Evolutionary conservation across 495 filamentous ascomycete species (phyloP).

Genomic region (Lasiosphaeria ovina): DNA sequence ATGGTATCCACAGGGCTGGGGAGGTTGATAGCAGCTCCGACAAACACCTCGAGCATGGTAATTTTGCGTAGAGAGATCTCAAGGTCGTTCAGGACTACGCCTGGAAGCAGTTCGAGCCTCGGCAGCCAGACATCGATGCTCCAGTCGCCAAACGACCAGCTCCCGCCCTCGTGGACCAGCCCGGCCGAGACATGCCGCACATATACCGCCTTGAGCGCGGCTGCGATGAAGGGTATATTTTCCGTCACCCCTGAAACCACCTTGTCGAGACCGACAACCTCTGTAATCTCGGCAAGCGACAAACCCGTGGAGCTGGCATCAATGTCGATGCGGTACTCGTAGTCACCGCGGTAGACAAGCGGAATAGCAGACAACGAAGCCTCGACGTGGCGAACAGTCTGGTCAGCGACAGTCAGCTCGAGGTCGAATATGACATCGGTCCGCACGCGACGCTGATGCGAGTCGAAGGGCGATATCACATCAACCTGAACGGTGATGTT

Average conservation of each 20-base stretch:
- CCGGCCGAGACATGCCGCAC: not conserved
- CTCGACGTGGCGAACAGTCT: not conserved
- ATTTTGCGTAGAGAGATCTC: not conserved
- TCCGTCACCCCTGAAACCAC: not conserved
- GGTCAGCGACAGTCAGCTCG: not conserved
- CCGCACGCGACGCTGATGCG: not conserved
- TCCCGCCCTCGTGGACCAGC: not conserved
- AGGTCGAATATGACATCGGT: not conserved
- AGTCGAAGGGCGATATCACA: not conserved
- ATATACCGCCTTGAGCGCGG: not conserved
- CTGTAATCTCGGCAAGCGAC: not conserved
- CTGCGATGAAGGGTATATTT: not conserved
- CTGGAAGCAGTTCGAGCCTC: not conserved
- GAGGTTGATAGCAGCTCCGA: not conserved
- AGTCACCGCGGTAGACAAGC: not conserved
- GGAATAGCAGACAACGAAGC: not conserved
- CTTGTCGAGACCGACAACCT: not conserved
- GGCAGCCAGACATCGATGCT: not conserved
- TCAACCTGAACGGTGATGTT: not conserved
- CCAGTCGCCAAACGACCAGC: not conserved
- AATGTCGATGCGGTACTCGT: not conserved
- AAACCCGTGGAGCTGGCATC: not conserved
- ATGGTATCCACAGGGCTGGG: not conserved
- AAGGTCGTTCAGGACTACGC: not conserved
- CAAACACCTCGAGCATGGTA: not conserved